Evolutionary conservation across 108 stramenopile genomes (phyloP).

Genomic region (Cyclotella sp.): DNA sequence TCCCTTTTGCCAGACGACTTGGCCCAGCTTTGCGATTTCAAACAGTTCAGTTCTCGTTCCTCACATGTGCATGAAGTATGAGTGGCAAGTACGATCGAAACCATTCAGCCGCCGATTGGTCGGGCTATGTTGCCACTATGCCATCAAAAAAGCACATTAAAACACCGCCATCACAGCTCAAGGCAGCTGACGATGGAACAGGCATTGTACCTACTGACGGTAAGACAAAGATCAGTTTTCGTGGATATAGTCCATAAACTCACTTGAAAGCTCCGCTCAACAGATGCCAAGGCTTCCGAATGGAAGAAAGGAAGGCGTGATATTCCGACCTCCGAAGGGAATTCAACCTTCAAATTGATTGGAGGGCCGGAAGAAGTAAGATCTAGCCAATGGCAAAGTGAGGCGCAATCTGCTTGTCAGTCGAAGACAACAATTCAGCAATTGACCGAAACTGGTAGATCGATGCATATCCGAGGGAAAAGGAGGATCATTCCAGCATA

Average conservation of each 20-base stretch:
- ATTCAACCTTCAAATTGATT: slow-evolving; percentile 23
- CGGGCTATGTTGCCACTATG: slow-evolving; percentile 39
- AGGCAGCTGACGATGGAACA: not conserved
- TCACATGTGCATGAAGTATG: not conserved
- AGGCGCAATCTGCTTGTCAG: slow-evolving; percentile 45
- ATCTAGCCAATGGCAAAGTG: slow-evolving; percentile 50
- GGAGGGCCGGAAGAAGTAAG: slow-evolving; percentile 35
- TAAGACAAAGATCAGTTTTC: not conserved
- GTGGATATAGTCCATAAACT: not conserved
- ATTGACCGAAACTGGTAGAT: slow-evolving; percentile 49
- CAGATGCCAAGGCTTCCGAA: slow-evolving; percentile 24
- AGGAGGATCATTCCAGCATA: slow-evolving; percentile 22
- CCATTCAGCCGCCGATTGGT: slow-evolving; percentile 62
- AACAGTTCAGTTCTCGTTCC: not conserved
- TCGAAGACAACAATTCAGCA: slow-evolving; percentile 45
- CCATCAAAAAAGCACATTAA: slow-evolving; percentile 41
- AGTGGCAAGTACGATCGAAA: slow-evolving; percentile 34
- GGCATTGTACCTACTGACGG: slow-evolving; percentile 20
- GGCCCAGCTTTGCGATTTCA: not conserved
- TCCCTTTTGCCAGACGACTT: no score
- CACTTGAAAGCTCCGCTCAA: not conserved
- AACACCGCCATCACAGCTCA: slow-evolving; percentile 34
- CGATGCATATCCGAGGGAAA: slow-evolving; percentile 48
- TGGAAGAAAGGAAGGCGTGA: slow-evolving; percentile 7
- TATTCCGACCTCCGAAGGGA: slow-evolving; percentile 5